These are phyloP conservation scores for Podospora bellae-mahoneyi DNA, from an alignment of 495 filamentous ascomycete genomes.

Conservation along the genomic window DNA sequence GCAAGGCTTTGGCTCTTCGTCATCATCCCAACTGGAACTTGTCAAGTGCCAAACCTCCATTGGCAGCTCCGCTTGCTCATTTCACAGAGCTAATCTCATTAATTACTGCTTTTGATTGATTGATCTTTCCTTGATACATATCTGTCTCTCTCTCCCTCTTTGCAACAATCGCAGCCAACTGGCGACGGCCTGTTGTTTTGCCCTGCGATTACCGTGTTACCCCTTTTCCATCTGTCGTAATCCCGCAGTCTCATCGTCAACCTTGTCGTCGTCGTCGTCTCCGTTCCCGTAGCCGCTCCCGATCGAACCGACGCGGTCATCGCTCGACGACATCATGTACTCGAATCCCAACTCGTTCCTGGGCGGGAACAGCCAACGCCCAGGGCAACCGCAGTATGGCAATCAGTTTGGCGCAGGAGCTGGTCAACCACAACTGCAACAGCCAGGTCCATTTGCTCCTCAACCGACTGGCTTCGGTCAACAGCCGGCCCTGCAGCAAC, in stretches of 20 bases:
- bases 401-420: constrained; percentile 46
- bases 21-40: neutral
- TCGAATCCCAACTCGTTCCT: constrained; percentile 82
- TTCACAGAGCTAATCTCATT: neutral
- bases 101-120: neutral
- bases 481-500: constrained; percentile 57
- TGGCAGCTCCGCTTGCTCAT: neutral
- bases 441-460: constrained; percentile 57
- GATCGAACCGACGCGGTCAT: constrained; percentile 9
- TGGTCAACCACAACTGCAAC: constrained; percentile 53
- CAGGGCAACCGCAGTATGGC: constrained; percentile 63
- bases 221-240: neutral
- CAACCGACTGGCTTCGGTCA: constrained; percentile 58
- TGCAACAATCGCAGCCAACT: neutral
- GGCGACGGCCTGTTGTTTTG: neutral
- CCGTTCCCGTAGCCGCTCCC: constrained; percentile 8
- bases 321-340: constrained; percentile 59
- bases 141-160: neutral
- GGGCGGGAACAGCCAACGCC: constrained; percentile 71
- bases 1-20: neutral
- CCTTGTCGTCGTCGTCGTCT: constrained; percentile 4
- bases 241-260: neutral
- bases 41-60: neutral
- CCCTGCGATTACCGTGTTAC: neutral
- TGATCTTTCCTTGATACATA: neutral